Evolutionary conservation across 345 rosid species (phyloP).

Genomic region (Pistacia integerrima): DNA sequence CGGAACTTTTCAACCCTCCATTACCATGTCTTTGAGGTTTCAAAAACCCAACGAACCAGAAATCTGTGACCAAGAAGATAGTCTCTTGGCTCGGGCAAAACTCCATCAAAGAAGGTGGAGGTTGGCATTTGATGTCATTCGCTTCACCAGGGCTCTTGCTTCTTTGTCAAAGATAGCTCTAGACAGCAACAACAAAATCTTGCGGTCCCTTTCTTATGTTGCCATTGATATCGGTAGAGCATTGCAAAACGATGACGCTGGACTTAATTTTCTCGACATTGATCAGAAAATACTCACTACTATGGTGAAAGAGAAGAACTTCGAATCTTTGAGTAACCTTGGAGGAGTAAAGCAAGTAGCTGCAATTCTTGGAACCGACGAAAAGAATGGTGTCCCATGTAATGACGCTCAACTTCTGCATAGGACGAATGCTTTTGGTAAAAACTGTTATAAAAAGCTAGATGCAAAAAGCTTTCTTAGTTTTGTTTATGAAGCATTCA

Average conservation of each 20-base stretch:
- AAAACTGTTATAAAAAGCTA: neutral
- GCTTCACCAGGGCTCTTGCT: constrained; percentile 37
- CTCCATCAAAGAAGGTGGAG: no score
- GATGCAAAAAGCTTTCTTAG: constrained; percentile 11
- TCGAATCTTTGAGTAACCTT: neutral
- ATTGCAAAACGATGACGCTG: neutral
- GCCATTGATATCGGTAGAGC: constrained; percentile 17
- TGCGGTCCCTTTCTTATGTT: constrained; percentile 26
- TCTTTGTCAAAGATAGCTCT: constrained; percentile 29
- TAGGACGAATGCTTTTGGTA: constrained; percentile 8
- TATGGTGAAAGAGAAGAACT: constrained; percentile 18
- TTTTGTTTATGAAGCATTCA: constrained; percentile 17
- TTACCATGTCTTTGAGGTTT: no score
- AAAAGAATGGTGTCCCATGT: neutral
- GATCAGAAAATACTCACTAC: constrained; percentile 4
- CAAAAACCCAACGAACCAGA: no score
- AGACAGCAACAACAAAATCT: constrained; percentile 1
- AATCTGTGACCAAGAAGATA: no score
- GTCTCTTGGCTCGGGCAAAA: no score
- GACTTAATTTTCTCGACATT: neutral
- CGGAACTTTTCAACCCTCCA: no score
- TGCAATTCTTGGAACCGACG: constrained; percentile 9
- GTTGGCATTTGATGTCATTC: constrained; percentile 28
- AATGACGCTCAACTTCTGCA: neutral
- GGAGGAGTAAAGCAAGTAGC: constrained; percentile 18